phyloP scores from a whole-genome alignment of 768 basidiomycete genomes.

The Symmetrospora coprosmae region DNA sequence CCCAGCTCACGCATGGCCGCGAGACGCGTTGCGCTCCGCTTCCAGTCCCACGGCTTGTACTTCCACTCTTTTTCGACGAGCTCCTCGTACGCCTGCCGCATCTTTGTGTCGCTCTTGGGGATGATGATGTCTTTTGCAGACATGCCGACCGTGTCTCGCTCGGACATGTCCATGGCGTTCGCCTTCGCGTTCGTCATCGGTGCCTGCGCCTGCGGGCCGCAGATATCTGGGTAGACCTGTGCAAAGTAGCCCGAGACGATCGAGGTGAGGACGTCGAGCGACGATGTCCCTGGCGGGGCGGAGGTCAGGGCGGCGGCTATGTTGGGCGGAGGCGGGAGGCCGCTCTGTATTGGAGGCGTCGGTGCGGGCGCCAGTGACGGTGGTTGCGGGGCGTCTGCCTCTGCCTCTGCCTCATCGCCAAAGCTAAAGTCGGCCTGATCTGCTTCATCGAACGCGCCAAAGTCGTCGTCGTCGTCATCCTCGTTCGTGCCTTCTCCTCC shows the following conservation, averaged over 20 bases:
- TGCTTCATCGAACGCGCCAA: constrained; percentile 20
- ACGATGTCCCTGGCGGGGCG: neutral
- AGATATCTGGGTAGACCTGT: neutral
- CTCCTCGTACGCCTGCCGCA: neutral
- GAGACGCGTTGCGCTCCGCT: constrained; percentile 2
- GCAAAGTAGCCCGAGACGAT: neutral
- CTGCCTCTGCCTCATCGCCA: neutral
- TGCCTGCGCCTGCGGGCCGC: neutral
- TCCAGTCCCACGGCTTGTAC: constrained; percentile 15
- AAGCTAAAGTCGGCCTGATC: neutral
- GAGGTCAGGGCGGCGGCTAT: neutral
- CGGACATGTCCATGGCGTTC: neutral
- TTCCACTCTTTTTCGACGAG: neutral
- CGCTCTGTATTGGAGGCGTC: neutral
- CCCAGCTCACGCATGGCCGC: neutral
- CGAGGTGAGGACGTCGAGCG: neutral
- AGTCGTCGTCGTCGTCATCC: constrained; percentile 19
- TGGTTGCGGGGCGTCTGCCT: neutral
- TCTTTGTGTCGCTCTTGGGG: neutral
- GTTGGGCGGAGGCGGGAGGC: neutral
- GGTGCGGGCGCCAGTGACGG: neutral
- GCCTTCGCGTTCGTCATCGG: neutral
- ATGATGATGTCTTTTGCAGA: constrained; percentile 1
- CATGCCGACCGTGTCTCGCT: neutral
- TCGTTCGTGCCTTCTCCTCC: neutral